Evolutionary conservation across 257 asterid genomes (phyloP), one percentile per base, ranked within the genome.

Genomic region (Solanum lycopersicoides): DNA sequence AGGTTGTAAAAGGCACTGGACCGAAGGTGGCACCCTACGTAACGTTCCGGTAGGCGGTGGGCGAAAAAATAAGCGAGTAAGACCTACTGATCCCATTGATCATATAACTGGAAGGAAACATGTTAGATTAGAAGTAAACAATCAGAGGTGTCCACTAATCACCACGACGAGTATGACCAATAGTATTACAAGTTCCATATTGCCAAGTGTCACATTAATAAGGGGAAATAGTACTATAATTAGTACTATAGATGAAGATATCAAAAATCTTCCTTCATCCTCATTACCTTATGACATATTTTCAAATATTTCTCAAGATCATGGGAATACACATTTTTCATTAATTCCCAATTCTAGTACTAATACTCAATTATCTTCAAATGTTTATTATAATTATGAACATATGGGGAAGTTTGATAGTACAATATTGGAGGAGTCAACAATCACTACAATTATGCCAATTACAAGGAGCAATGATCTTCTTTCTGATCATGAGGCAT

Each of bases 1-100:
- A 89, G 90, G 92, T 11, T 95, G 98, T 88, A 93, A 93, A 86
- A 89, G 98, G 86, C 96, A 94, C 91, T 94, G 98, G 98, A 95
- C 98, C 5, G 91, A 89, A 86, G 98, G 98, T 13, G 98, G 98
- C 72, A 92, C 95, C 13, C 93, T 95, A 20, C 95, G 97, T 14
- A 93, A 94, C 56, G 95, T 95, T 39, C 98, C 97, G 1, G 90
- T 94, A 66, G 98, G 98, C 77, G 98, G 95, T 60, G 93, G 94
- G 86, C 90, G 96, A 47, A 95, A 94, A 83, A 93, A 89, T 92
- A 95, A 94, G 88, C 92, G 98, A 28, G 91, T 90, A n/a, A 93
- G 88, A 90, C 59, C 85, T 82, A 50, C 75, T 82, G 6, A 90
- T 77, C 41, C 91, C 21, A 47, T 37, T 82, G 69, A 47, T 80